A percentile compares a stretch with the other conserved stretches of the same genome.
Evolutionary conservation across 2,329 filamentous ascomycete genomes (phyloP).

Genomic region (Podosphaera fusca): DNA sequence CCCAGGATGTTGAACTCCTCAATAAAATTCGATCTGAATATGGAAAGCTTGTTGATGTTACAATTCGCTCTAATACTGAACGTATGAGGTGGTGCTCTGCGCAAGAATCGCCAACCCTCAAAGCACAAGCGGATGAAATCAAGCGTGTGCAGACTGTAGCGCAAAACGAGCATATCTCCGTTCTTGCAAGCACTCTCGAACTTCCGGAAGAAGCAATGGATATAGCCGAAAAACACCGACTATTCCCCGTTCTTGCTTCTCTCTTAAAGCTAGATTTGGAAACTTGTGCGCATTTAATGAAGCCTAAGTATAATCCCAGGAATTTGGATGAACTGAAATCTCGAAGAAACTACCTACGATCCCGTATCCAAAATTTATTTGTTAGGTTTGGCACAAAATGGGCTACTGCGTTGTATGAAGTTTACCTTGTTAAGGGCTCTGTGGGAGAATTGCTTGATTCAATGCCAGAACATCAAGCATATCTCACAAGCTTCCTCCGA

Average conservation of each 20-base stretch:
- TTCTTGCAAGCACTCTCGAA: conserved; percentile 24
- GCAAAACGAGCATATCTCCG: conserved; percentile 23
- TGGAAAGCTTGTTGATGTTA: conserved; percentile 29
- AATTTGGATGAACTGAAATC: conserved; percentile 2
- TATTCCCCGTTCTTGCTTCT: conserved; percentile 38
- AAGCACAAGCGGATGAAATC: conserved; percentile 25
- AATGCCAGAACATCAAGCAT: conserved; percentile 40
- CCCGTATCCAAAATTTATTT: conserved; percentile 21
- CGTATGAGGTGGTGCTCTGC: conserved; percentile 32
- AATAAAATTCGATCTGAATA: conserved; percentile 27
- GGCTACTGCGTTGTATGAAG: conserved; percentile 56
- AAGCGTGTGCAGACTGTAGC: conserved; percentile 20
- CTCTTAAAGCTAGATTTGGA: conserved; percentile 15
- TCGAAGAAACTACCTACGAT: conserved; percentile 7
- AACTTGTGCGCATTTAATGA: not conserved
- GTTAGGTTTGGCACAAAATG: conserved; percentile 25
- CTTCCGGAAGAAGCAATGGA: conserved; percentile 32
- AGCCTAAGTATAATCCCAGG: conserved; percentile 1
- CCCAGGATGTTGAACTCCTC: conserved; percentile 11
- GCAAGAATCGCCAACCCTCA: conserved; percentile 24
- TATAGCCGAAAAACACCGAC: conserved; percentile 36
- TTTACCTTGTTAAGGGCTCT: conserved; percentile 44
- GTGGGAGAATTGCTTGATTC: conserved; percentile 49
- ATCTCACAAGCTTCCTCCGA: conserved; percentile 58
- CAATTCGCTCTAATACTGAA: conserved; percentile 34